Base-by-base conservation (phyloP, 768 basidiomycete genomes). In the Suillus spraguei region DNA sequence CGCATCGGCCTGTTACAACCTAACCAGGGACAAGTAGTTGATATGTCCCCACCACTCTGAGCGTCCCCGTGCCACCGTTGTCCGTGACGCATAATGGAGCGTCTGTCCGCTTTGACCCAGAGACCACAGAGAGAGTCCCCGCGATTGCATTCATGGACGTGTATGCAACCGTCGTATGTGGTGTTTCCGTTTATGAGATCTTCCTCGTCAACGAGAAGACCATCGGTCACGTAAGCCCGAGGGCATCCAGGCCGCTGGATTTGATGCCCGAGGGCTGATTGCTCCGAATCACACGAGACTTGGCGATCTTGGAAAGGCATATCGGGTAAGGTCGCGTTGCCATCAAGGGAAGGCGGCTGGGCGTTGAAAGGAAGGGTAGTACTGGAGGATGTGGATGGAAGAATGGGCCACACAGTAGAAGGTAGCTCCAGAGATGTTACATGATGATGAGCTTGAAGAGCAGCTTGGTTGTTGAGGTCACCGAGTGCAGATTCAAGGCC, bases 21-120 rank as follows among this genome's bases (percentile, higher is more conserved):
- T 13, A 2, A 28, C 63, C 63, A 63, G 1, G 38, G 59, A 20
- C 59, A 63, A 54, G 24, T 8, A 9, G 39, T 49, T n/a, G 17
- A 20, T 10, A 6, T 32, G 8, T 33, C 32, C 11, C 50, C 35
- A 13, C 33, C 44, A 10, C 46, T 44, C 44, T 17, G 38, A 2
- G 11, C 53, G 20, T 38, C 46, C 28, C 33, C 5, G 32, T 63
- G 63, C 59, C 59, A 63, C 5, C 24, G n/a, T 16, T 63, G 59
- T 3, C 49, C 42, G 20, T 63, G 59, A 14, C 53, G 22, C 17
- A 47, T 42, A n/a, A 63, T 60, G 13, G 49, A 38, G 33, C 28
- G 49, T 20, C 59, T 63, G 7, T 63, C 62, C 6, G 56, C 49
- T 32, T 56, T 58, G 1, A 63, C 41, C 55, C 46, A 60, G n/a